Conservation (phyloP, 2,329 filamentous ascomycete genomes). For the Xylaria multiplex region DNA sequence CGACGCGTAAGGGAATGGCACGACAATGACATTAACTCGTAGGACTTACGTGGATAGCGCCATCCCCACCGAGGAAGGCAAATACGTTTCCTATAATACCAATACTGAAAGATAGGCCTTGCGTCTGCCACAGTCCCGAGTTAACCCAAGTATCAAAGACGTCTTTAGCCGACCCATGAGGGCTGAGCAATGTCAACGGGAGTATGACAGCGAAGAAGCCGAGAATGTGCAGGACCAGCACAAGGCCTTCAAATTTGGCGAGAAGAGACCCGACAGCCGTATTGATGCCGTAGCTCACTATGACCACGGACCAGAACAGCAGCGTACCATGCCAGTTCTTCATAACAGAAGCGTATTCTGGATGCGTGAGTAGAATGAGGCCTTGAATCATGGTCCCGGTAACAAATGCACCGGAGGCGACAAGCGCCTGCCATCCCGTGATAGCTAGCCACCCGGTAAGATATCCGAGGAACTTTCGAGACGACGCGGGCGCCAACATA, state of each 20-base stretch:
- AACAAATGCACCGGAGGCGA: conserved; percentile 35
- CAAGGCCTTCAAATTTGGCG: conserved; percentile 54
- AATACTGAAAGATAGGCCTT: conserved; percentile 39
- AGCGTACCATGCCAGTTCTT: conserved; percentile 41
- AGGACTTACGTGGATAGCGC: conserved; percentile 38
- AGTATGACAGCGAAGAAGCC: conserved; percentile 58
- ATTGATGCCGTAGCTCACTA: conserved; percentile 56
- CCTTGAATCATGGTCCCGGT: conserved; percentile 41
- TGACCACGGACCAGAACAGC: conserved; percentile 50
- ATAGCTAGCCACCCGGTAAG: conserved; percentile 40
- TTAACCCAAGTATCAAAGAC: conserved; percentile 48
- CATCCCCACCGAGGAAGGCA: conserved; percentile 38
- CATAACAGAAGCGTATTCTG: conserved; percentile 35
- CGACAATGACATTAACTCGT: no score
- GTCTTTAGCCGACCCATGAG: conserved; percentile 41
- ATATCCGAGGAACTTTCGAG: conserved; percentile 39
- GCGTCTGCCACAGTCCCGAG: conserved; percentile 39
- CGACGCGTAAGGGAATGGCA: conserved; percentile 11
- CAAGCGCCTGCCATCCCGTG: conserved; percentile 40
- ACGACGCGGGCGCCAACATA: conserved; percentile 41
- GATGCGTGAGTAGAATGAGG: conserved; percentile 37
- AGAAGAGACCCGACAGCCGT: conserved; percentile 46
- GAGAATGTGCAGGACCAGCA: conserved; percentile 56
- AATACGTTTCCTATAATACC: conserved; percentile 38
- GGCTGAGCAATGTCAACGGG: conserved; percentile 49